Base-by-base conservation (phyloP, 768 basidiomycete species). In the Pisolithus orientalis region DNA sequence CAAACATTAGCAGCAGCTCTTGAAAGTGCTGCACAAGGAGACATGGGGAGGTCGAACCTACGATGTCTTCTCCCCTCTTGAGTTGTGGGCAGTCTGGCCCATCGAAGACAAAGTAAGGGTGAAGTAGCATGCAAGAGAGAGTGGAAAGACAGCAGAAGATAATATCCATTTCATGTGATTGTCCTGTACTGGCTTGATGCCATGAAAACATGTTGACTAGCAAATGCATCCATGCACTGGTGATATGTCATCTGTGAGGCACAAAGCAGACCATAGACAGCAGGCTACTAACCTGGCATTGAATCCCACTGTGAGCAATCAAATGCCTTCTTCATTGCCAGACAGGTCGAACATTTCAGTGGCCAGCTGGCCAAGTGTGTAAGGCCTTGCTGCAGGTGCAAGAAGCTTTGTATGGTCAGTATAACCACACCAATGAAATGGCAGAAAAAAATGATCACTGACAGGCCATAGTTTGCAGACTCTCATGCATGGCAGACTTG, bases 41-140 rank as follows among this genome's bases (percentile, higher is more conserved):
- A 9, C 3, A 8, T 5, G 8, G 42, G 1, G 6, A 21, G 25
- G 21, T 5, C 11, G 60, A 66, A 47, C 65, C 56, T 57, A 71
- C 55, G 10, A 13, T 0, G 32, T 61, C 64, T 50, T 69, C 69
- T 37, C 70, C 67, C 6, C 75, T 65, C 61, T 80, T 80, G 37
- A 65, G 54, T 4, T 50, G 40, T 6, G 80, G 78, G 32, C 76
- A 68, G n/a, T 65, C 47, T 0, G 70, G 67, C 0, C 80, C 79
- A 63, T 82, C 76, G 54, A 81, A 80, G 0, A 81, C 74, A 59
- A 80, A 78, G 1, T 80, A 61, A 7, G 70, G 67, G 1, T 70
- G 60, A 37, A 77, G 56, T 0, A 73, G 70, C 4, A 69, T 59
- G 6, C 67, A 52, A 2, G 75, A 59, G 6, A 80, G 60, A 0